These are phyloP conservation scores for Rhodocollybia butyracea DNA, from an alignment of 768 basidiomycete species.

Conservation along the genomic window DNA sequence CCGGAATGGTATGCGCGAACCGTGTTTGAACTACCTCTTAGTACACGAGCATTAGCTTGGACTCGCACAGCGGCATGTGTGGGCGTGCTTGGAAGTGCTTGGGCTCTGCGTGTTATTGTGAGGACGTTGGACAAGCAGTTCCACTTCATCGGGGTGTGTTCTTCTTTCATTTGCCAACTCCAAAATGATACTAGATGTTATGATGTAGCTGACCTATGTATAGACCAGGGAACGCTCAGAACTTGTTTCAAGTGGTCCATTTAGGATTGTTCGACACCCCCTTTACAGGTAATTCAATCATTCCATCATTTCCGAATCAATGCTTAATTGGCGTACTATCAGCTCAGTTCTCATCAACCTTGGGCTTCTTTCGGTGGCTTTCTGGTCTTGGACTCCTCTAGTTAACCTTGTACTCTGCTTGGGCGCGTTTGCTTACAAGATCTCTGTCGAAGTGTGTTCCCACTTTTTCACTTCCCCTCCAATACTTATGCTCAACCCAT, in stretches of 20 bases:
- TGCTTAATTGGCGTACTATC: not conserved
- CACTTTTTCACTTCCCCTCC: not conserved
- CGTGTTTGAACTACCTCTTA: constrained; percentile 18
- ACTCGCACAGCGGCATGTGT: constrained; percentile 22
- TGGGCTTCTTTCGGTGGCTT: constrained; percentile 20
- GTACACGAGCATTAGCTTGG: constrained; percentile 20
- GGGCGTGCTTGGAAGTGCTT: constrained; percentile 17
- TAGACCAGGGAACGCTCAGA: constrained; percentile 24
- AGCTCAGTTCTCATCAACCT: constrained; percentile 22
- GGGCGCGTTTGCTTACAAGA: constrained; percentile 26
- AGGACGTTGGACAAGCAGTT: constrained; percentile 23
- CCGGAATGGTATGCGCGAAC: constrained; percentile 30
- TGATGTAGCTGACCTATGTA: not conserved
- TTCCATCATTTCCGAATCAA: not conserved
- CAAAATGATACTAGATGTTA: too few species aligned
- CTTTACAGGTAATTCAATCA: constrained; percentile 22
- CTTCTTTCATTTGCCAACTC: too few species aligned
- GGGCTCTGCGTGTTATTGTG: constrained; percentile 12
- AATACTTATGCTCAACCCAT: constrained; percentile 4
- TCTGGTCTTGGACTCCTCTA: constrained; percentile 34
- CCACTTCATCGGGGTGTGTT: constrained; percentile 28
- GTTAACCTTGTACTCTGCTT: constrained; percentile 19
- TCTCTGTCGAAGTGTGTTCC: constrained; percentile 27
- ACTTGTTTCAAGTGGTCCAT: constrained; percentile 28
- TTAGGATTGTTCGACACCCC: constrained; percentile 34